Conservation (phyloP, 257 asterid genomes). For the Solanum tarapatanum region DNA sequence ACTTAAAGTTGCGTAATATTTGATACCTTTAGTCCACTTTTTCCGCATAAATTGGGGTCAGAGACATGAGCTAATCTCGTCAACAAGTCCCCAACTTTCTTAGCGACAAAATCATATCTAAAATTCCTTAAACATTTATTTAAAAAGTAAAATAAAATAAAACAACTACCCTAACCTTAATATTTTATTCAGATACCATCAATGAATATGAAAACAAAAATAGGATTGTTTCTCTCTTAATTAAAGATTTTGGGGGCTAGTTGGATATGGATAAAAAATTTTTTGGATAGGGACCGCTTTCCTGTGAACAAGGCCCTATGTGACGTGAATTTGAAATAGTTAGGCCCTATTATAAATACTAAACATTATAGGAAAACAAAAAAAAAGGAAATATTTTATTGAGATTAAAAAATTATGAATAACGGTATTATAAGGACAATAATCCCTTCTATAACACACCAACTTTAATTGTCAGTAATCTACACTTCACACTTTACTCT, state of each 20-base stretch:
- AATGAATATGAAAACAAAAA: too few relatives aligned
- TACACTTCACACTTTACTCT: constrained; percentile 1
- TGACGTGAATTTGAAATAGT: too few relatives aligned
- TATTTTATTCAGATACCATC: neutral
- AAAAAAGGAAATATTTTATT: neutral
- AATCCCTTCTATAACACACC: constrained; percentile 23
- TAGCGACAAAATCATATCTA: constrained; percentile 28
- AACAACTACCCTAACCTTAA: neutral
- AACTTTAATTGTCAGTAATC: neutral
- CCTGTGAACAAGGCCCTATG: neutral
- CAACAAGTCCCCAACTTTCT: neutral
- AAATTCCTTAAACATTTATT: neutral
- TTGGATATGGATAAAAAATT: neutral
- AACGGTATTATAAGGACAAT: constrained; percentile 4
- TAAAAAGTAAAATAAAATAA: neutral
- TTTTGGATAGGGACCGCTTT: neutral
- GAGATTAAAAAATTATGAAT: neutral
- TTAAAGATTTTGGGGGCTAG: accelerated
- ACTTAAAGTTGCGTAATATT: neutral
- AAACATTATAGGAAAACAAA: too few relatives aligned
- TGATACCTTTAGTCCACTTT: neutral
- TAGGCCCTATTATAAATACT: too few relatives aligned
- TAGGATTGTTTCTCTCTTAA: too few relatives aligned
- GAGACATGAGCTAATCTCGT: constrained; percentile 13
- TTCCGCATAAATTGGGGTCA: constrained; percentile 24